These are phyloP conservation scores for Artemisia annua DNA, from an alignment of 129 eudicot genomes.

Conservation along the genomic window DNA sequence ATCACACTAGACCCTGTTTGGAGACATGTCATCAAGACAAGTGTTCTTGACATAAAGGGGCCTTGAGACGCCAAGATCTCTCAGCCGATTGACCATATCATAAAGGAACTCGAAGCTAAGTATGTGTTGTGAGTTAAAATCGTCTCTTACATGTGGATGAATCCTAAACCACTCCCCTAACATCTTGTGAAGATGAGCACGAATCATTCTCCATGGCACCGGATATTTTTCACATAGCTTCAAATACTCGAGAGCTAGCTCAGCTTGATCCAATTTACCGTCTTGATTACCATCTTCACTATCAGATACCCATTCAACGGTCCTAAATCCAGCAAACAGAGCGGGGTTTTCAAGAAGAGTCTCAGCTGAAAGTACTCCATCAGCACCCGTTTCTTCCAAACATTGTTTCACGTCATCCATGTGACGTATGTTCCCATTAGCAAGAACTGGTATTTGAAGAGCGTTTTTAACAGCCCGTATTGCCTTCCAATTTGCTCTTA, in stretches of 20 bases:
- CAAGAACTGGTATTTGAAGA: constrained; percentile 77
- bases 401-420: constrained; percentile 70
- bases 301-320: constrained; percentile 56
- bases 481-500: constrained; percentile 75
- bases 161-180: constrained; percentile 87
- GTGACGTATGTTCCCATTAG: constrained; percentile 81
- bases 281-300: constrained; percentile 40
- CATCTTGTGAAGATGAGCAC: constrained; percentile 78
- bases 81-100: constrained; percentile 58
- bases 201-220: constrained; percentile 93
- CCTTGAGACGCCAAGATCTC: constrained; percentile 60
- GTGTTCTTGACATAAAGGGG: constrained; percentile 62
- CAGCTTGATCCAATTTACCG: constrained; percentile 68
- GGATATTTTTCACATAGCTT: constrained; percentile 80
- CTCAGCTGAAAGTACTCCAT: constrained; percentile 90
- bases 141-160: constrained; percentile 74
- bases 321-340: constrained; percentile 73
- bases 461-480: constrained; percentile 74
- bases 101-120: constrained; percentile 77
- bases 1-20: constrained; percentile 33
- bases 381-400: constrained; percentile 67
- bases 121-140: constrained; percentile 56
- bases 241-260: constrained; percentile 65
- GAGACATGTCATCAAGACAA: constrained; percentile 14
- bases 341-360: constrained; percentile 90